Evolutionary conservation across 1,139 yeast genomes (phyloP).

Genomic region (Pichia sp.): DNA sequence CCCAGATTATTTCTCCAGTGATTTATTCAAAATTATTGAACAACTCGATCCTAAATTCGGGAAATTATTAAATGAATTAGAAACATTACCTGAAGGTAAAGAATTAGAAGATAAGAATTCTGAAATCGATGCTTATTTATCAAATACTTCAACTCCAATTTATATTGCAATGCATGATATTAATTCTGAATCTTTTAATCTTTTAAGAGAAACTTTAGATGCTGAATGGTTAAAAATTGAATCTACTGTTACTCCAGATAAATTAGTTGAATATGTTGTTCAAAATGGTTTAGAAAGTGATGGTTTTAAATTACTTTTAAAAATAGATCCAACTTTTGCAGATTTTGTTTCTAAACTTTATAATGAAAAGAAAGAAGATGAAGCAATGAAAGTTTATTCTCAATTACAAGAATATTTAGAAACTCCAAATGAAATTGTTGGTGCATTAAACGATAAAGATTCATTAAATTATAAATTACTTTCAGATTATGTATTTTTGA

Average conservation of each 20-base stretch:
- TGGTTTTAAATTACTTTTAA: conserved; percentile 19
- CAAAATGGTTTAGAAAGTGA: conserved; percentile 23
- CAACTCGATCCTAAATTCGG: conserved; percentile 25
- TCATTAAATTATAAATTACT: conserved; percentile 21
- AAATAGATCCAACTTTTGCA: conserved; percentile 23
- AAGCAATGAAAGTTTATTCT: conserved; percentile 16
- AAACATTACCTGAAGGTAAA: conserved; percentile 24
- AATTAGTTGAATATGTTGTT: conserved; percentile 21
- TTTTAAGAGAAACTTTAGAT: conserved; percentile 16
- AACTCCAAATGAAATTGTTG: conserved; percentile 17
- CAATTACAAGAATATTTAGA: conserved; percentile 20
- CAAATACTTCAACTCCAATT: conserved; percentile 20
- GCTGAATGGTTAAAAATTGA: conserved; percentile 20
- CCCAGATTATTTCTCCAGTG: conserved; percentile 20
- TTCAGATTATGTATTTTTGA: conserved; percentile 14
- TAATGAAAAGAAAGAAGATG: conserved; percentile 14
- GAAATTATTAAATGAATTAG: conserved; percentile 20
- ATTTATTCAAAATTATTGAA: conserved; percentile 16
- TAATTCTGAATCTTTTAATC: conserved; percentile 15
- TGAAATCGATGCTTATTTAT: conserved; percentile 22
- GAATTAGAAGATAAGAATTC: conserved; percentile 20
- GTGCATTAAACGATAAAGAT: conserved; percentile 20
- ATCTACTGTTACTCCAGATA: conserved; percentile 21
- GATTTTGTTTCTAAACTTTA: conserved; percentile 13
- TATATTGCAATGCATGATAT: conserved; percentile 22